A percentile compares a stretch with the other conserved stretches of the same genome.
Conservation (phyloP, 1,139 yeast species). For the Yarrowia galli region DNA sequence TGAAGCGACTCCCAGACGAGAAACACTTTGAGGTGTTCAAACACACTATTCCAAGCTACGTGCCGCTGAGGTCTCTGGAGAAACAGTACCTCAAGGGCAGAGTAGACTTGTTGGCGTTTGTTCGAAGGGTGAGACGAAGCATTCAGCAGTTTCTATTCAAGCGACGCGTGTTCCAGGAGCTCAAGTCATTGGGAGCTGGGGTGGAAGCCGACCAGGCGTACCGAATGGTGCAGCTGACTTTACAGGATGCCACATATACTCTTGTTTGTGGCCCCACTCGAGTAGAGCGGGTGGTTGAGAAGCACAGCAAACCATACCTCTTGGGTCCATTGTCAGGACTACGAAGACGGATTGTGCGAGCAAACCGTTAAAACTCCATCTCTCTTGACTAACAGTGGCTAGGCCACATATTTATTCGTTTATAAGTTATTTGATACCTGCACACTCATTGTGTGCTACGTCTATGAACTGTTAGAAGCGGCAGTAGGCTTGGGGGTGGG, state of each 20-base stretch:
- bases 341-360: neutral
- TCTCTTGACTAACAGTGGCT: conserved; percentile 5
- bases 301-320: conserved; percentile 1
- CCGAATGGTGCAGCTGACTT: conserved; percentile 17
- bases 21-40: conserved; percentile 42
- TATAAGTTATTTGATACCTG: conserved; percentile 30
- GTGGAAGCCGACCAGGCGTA: conserved; percentile 23
- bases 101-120: conserved; percentile 8
- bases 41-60: conserved; percentile 45
- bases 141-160: conserved; percentile 20
- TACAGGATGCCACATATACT: neutral
- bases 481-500: neutral
- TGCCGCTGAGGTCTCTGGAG: conserved; percentile 43
- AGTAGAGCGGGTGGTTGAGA: conserved; percentile 17
- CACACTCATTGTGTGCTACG: neutral
- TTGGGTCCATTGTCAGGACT: conserved; percentile 9
- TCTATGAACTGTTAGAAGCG: conserved; percentile 22
- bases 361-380: neutral
- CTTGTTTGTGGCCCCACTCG: conserved; percentile 22
- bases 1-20: conserved; percentile 40
- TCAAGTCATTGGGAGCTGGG: neutral
- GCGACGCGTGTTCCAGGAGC: conserved; percentile 9
- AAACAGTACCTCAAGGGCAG: conserved; percentile 40
- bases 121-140: neutral
- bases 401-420: conserved; percentile 24